Evolutionary conservation across 345 rosid genomes (phyloP).

Genomic region (Eucalyptus dawsonii): DNA sequence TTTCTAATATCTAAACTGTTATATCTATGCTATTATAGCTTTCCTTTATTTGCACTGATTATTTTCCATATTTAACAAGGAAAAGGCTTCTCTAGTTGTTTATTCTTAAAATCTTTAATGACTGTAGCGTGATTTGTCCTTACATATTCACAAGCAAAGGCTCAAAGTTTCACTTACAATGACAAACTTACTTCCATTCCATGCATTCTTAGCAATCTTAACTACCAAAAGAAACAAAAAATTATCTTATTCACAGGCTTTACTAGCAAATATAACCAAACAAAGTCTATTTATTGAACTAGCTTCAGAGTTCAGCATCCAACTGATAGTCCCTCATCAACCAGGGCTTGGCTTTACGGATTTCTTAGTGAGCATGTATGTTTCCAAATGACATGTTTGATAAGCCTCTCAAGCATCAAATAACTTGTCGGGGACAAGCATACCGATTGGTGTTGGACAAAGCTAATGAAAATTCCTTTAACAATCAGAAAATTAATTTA

Average conservation of each 20-base stretch:
- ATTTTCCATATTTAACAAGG: background rate
- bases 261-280: background rate
- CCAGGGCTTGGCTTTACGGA: background rate
- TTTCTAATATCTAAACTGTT: background rate
- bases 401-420: background rate
- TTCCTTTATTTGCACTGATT: background rate
- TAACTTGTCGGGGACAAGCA: background rate
- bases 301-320: background rate
- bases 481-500: background rate
- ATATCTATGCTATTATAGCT: background rate
- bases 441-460: background rate
- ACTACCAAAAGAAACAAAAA: background rate
- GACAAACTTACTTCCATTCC: background rate
- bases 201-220: background rate
- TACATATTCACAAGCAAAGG: background rate
- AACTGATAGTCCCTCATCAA: background rate
- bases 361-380: background rate
- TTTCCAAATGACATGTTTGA: background rate
- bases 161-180: background rate
- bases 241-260: background rate
- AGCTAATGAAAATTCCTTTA: background rate
- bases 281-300: background rate
- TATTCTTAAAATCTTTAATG: background rate
- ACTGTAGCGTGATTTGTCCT: background rate
- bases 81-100: background rate